Evolutionary conservation across 225 moss, liverwort and hornwort species (phyloP).

Genomic region (Antitrichia curtipendula): DNA sequence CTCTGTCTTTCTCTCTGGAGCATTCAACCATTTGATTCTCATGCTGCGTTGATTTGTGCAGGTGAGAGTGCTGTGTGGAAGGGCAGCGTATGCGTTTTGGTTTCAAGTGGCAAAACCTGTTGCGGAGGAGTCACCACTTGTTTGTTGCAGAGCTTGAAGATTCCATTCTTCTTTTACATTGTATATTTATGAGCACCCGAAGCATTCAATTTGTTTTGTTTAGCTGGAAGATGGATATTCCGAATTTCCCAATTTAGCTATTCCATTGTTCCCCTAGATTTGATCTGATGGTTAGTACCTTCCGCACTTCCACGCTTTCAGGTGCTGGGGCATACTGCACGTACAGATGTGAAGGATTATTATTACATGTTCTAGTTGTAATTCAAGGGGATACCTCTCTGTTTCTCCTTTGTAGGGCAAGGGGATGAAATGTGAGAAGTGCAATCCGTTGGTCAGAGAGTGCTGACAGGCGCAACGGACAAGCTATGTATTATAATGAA

Average conservation of each 20-base stretch:
- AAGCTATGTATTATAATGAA: not conserved
- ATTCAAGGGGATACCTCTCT: not conserved
- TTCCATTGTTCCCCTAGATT: conserved; percentile 1
- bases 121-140: conserved; percentile 8
- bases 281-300: not conserved
- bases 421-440: not conserved
- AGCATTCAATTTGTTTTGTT: not conserved
- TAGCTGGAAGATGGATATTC: not conserved
- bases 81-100: conserved; percentile 43
- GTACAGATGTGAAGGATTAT: not conserved
- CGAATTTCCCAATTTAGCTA: not conserved
- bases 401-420: not conserved
- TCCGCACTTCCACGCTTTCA: not conserved
- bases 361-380: not conserved
- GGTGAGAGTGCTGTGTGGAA: conserved; percentile 45
- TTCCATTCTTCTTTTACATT: not conserved
- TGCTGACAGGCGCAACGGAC: not conserved
- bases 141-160: conserved; percentile 26
- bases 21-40: not conserved
- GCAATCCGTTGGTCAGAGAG: not conserved
- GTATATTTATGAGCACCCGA: not conserved
- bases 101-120: conserved; percentile 35
- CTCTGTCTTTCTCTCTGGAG: not conserved
- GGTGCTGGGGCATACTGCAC: not conserved
- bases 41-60: not conserved